Percentiles rank a stretch among this genome's conserved stretches.
phyloP scores from a whole-genome alignment of 768 basidiomycete genomes.

The Dentipellis fragilis region DNA sequence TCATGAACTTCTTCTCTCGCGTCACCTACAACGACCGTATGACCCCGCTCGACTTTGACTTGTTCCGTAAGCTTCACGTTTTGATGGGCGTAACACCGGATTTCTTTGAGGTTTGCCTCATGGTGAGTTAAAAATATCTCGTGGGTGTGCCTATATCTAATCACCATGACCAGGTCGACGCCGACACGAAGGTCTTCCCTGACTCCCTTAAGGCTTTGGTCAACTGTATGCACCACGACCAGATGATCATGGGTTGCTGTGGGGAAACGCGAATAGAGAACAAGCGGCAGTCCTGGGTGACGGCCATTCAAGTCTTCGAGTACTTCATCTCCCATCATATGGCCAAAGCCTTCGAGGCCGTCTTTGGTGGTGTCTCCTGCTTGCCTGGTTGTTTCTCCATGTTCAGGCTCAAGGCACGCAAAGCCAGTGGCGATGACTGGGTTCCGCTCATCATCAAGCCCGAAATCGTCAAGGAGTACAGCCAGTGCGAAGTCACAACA shows the following conservation, averaged over 20 bases:
- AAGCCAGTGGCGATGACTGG: constrained; percentile 87
- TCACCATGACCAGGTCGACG: constrained; percentile 64
- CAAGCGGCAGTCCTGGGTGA: constrained; percentile 97
- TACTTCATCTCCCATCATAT: constrained; percentile 99
- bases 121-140: constrained; percentile 50
- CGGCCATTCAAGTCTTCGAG: constrained; percentile 95
- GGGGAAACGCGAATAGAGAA: constrained; percentile 98
- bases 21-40: constrained; percentile 99
- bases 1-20: constrained; percentile 99
- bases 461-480: constrained; percentile 95
- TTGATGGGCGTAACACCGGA: constrained; percentile 99
- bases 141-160: background rate
- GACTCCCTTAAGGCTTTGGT: constrained; percentile 86
- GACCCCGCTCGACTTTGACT: constrained; percentile 93
- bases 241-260: constrained; percentile 98
- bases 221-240: constrained; percentile 98
- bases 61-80: constrained; percentile 92
- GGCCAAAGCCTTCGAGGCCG: constrained; percentile 97
- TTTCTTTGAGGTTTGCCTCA: constrained; percentile 93
- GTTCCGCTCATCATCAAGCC: constrained; percentile 94
- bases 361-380: constrained; percentile 98
- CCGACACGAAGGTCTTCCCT: constrained; percentile 93
- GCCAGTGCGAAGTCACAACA: constrained; percentile 86
- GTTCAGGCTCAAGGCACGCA: constrained; percentile 95
- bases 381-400: constrained; percentile 99